Evolutionary conservation across 2,329 filamentous ascomycete species (phyloP).

Genomic region (Akanthomyces dipterigenus): DNA sequence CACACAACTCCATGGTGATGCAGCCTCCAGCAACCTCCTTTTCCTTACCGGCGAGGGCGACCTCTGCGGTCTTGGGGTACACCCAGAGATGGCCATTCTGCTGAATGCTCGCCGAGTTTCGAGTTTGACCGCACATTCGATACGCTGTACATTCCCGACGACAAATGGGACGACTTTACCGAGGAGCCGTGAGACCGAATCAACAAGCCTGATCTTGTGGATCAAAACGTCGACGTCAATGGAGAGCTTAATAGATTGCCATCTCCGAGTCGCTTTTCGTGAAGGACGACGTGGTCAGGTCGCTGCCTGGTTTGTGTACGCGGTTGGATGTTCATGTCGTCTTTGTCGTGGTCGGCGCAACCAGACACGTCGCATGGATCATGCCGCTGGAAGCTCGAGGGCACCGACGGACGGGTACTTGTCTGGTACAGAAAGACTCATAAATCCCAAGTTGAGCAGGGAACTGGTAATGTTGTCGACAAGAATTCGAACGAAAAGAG

Average conservation of each 20-base stretch:
- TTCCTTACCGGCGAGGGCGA: constrained; percentile 32
- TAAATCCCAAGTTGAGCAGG: not conserved
- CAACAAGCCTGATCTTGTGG: not conserved
- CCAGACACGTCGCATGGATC: not conserved
- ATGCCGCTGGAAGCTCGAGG: not conserved
- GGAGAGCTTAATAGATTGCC: not conserved
- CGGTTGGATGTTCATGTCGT: not conserved
- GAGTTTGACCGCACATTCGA: not conserved
- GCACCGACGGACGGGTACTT: not conserved
- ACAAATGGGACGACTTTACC: not conserved
- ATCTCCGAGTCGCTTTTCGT: not conserved
- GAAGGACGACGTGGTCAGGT: not conserved
- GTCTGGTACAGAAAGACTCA: not conserved
- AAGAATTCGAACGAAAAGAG: not conserved
- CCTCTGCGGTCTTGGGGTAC: constrained; percentile 33
- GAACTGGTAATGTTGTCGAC: not conserved
- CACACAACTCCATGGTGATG: no score
- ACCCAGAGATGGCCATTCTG: constrained; percentile 40
- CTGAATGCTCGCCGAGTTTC: no score
- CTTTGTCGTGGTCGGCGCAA: not conserved
- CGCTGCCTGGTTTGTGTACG: not conserved
- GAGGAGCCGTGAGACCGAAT: not conserved
- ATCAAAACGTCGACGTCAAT: not conserved
- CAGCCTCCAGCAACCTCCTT: constrained; percentile 40
- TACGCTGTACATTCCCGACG: not conserved